phyloP scores from a whole-genome alignment of 345 rosid genomes.

The Heritiera fomes region DNA sequence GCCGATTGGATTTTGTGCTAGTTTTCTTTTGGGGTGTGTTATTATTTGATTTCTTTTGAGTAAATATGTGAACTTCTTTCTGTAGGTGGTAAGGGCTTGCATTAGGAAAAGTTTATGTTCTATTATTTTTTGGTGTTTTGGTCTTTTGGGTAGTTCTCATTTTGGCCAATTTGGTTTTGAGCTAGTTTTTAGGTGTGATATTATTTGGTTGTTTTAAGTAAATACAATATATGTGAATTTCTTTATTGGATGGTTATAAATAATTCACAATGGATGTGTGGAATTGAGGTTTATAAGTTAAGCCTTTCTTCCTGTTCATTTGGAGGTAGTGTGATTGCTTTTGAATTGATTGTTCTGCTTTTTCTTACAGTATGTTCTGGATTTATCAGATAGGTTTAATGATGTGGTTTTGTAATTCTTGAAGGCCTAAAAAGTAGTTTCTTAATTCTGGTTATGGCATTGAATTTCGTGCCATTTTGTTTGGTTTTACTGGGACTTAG shows the following conservation, averaged over 20 bases:
- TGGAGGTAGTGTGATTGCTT: not conserved
- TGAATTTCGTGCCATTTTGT: not conserved
- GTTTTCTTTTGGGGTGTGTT: not conserved
- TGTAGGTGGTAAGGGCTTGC: not conserved
- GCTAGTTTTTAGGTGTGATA: not conserved
- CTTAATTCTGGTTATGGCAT: not conserved
- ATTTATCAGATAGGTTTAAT: not conserved
- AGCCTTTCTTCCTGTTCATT: not conserved
- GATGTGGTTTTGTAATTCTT: not conserved
- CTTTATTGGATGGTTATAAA: not conserved
- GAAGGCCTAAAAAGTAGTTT: conserved; percentile 1
- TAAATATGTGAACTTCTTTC: not conserved
- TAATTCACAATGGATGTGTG: not conserved
- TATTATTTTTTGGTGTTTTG: not conserved
- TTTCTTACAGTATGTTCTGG: not conserved
- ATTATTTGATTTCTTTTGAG: not conserved
- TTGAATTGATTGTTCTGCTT: not conserved
- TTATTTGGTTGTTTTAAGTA: not conserved
- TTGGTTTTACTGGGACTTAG: not conserved
- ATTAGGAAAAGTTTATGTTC: not conserved
- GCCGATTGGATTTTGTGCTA: conserved; percentile 1
- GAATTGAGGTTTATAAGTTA: not conserved
- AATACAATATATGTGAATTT: not conserved
- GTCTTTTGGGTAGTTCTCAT: not conserved
- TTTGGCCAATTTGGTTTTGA: not conserved